Conservation (phyloP, 2,329 filamentous ascomycete species). For the Calonectria ilicicola region DNA sequence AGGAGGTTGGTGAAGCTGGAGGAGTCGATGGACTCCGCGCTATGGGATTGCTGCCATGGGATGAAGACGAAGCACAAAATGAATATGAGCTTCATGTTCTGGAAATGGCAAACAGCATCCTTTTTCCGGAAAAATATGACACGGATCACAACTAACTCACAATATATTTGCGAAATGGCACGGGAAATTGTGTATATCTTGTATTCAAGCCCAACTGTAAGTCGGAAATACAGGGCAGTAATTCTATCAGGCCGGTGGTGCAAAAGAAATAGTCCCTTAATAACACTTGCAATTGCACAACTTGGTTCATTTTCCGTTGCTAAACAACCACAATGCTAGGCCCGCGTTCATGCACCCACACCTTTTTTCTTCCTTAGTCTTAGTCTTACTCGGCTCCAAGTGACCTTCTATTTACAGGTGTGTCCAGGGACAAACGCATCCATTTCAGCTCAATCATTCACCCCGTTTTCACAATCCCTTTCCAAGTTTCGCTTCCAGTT, state of each 20-base stretch:
- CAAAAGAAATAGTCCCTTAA: neutral
- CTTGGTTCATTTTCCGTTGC: neutral
- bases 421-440: neutral
- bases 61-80: conserved; percentile 49
- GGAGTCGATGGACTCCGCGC: conserved; percentile 54
- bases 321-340: conserved; percentile 31
- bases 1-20: conserved; percentile 54
- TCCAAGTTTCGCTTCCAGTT: neutral
- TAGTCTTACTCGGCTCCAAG: neutral
- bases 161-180: neutral
- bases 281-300: neutral
- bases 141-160: conserved; percentile 18
- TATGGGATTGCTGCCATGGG: conserved; percentile 56
- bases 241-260: no score
- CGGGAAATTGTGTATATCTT: neutral
- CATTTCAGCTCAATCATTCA: neutral
- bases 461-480: neutral
- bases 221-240: no score
- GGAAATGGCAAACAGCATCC: conserved; percentile 53
- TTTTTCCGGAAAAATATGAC: conserved; percentile 55
- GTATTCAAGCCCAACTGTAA: neutral
- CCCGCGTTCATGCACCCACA: conserved; percentile 22
- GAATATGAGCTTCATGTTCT: conserved; percentile 51
- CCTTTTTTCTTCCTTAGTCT: conserved; percentile 29
- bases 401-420: neutral